These are phyloP conservation scores for Leccinum fallax DNA, from an alignment of 1,284 basidiomycete species.

Conservation along the genomic window DNA sequence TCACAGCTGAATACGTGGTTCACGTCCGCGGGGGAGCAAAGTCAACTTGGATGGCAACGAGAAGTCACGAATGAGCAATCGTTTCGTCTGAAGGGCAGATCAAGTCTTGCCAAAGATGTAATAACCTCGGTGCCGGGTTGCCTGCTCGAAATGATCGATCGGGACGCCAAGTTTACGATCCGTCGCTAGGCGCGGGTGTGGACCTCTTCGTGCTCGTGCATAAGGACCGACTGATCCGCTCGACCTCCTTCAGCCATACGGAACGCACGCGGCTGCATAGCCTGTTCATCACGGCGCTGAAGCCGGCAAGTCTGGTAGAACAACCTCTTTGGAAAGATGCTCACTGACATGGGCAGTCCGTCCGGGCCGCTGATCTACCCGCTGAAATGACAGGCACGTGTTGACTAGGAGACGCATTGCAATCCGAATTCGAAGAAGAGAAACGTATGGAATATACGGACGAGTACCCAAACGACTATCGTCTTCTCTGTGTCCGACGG, in stretches of 20 bases:
- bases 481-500: slow-evolving; percentile 34
- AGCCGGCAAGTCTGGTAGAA: not conserved
- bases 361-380: too few relatives aligned
- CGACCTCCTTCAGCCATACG: not conserved
- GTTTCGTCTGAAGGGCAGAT: too few relatives aligned
- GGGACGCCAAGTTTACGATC: not conserved
- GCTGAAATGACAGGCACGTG: too few relatives aligned
- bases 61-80: too few relatives aligned
- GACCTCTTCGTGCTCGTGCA: not conserved
- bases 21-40: too few relatives aligned
- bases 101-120: too few relatives aligned
- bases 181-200: too few relatives aligned
- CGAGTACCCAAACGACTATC: slow-evolving; percentile 10
- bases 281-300: not conserved
- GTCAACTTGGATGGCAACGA: too few relatives aligned
- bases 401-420: not conserved
- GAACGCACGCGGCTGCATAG: not conserved
- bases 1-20: too few relatives aligned
- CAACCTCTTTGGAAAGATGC: not conserved
- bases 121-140: too few relatives aligned
- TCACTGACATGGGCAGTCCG: too few relatives aligned
- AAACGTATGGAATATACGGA: not conserved
- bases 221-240: not conserved
- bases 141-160: not conserved
- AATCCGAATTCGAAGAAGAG: not conserved